These are phyloP conservation scores for Crithidia sp. DNA, from an alignment of 208 protist genomes.

Conservation along the genomic window DNA sequence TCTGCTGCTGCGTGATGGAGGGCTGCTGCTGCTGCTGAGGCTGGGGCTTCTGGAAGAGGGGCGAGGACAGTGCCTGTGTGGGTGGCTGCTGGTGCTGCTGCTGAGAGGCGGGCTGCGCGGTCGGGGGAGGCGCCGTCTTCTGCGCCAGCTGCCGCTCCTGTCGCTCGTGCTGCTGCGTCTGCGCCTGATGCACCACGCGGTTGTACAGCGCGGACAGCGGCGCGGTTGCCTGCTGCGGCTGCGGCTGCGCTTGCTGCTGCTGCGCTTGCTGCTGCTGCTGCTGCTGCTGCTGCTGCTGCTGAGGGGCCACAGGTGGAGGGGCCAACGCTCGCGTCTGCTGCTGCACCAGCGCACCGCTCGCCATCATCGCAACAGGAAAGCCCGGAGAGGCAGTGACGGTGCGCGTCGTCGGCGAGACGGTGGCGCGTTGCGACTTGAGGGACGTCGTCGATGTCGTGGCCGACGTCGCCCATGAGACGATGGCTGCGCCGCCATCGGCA, in stretches of 20 bases:
- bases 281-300: neutral
- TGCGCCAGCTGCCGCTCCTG: neutral
- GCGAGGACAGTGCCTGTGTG: neutral
- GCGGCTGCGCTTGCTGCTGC: neutral
- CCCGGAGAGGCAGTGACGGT: neutral
- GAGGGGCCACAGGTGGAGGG: neutral
- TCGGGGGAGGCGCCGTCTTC: neutral
- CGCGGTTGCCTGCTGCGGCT: neutral
- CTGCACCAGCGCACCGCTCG: neutral
- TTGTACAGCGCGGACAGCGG: neutral
- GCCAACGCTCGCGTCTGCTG: neutral
- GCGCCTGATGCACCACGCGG: slow-evolving; percentile 1
- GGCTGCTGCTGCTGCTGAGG: neutral
- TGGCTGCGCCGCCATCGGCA: slow-evolving; percentile 5
- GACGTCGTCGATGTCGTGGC: slow-evolving; percentile 10
- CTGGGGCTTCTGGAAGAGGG: neutral
- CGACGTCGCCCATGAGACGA: slow-evolving; percentile 6
- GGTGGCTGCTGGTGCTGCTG: neutral
- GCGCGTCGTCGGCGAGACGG: slow-evolving; percentile 3
- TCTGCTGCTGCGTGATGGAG: neutral
- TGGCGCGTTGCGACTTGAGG: slow-evolving; percentile 9
- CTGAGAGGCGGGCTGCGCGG: neutral
- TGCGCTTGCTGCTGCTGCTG: neutral
- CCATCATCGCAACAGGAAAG: neutral
- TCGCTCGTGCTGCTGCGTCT: neutral